Evolutionary conservation across 2,329 filamentous ascomycete species (phyloP).

Genomic region (Ophiostoma montium): DNA sequence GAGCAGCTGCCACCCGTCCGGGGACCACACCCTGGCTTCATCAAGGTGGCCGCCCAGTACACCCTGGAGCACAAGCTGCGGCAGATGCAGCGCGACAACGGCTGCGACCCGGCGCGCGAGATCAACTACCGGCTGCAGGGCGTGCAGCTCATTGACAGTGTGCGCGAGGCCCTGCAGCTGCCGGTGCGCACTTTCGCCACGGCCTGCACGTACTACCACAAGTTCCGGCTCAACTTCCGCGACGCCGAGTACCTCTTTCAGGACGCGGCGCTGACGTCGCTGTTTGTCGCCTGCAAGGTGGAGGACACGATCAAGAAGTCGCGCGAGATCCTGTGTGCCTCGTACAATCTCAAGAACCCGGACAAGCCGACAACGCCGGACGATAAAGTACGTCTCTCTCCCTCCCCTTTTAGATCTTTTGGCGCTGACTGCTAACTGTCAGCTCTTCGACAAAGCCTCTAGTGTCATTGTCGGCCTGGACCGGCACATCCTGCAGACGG

Average conservation of each 20-base stretch:
- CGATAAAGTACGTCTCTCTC: conserved; percentile 46
- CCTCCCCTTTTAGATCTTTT: neutral
- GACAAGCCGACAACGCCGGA: conserved; percentile 61
- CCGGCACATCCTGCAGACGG: conserved; percentile 80
- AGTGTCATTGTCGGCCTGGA: conserved; percentile 81
- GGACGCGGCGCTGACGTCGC: conserved; percentile 74
- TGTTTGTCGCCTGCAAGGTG: conserved; percentile 92
- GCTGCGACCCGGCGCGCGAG: conserved; percentile 64
- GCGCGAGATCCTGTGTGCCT: conserved; percentile 77
- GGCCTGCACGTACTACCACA: conserved; percentile 84
- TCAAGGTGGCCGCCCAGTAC: conserved; percentile 50
- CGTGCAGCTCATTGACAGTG: conserved; percentile 76
- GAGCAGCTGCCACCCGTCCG: conserved; percentile 11
- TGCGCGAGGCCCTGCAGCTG: conserved; percentile 66
- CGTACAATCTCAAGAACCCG: conserved; percentile 66
- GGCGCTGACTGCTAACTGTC: conserved; percentile 26
- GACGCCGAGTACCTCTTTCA: conserved; percentile 74
- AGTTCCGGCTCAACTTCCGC: conserved; percentile 75
- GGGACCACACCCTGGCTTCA: conserved; percentile 27
- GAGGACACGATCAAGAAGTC: conserved; percentile 98
- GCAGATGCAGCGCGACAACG: conserved; percentile 52
- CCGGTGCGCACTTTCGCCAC: conserved; percentile 88
- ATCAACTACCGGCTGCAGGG: conserved; percentile 72
- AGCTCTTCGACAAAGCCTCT: conserved; percentile 56
- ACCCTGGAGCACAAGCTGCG: conserved; percentile 70